Percentiles rank a stretch among this genome's conserved stretches.
phyloP scores from a whole-genome alignment of 441 rosid species.

The Gossypium trilobum region DNA sequence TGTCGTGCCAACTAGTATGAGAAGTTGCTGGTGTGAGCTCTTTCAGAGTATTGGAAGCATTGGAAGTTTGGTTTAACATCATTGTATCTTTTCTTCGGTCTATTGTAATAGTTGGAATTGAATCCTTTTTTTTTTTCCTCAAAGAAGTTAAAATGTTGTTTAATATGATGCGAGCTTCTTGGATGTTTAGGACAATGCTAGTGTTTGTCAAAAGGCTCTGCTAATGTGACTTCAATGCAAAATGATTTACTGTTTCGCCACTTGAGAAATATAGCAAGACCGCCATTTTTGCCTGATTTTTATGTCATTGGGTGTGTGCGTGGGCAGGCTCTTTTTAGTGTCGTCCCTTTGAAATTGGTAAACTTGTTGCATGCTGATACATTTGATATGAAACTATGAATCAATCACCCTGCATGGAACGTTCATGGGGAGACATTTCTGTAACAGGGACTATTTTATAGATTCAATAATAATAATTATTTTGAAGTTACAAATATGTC shows the following conservation, averaged over 20 bases:
- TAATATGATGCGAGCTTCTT: neutral
- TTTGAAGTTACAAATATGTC: too few species aligned
- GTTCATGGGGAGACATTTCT: neutral
- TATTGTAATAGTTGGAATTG: constrained; percentile 5
- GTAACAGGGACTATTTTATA: neutral
- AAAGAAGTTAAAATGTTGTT: neutral
- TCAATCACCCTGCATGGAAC: neutral
- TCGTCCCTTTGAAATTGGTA: neutral
- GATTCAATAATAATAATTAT: too few species aligned
- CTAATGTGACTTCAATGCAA: neutral
- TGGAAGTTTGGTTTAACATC: neutral
- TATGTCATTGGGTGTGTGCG: neutral
- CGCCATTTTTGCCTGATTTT: neutral
- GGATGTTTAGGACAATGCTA: neutral
- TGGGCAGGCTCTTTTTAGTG: neutral
- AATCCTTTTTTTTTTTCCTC: neutral
- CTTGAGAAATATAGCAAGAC: neutral
- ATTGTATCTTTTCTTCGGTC: neutral
- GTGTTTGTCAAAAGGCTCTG: neutral
- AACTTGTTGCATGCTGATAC: neutral
- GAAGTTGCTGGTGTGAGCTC: constrained; percentile 3
- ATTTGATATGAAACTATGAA: neutral
- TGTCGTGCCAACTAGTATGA: constrained; percentile 11
- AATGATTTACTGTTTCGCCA: neutral
- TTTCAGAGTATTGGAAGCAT: neutral